phyloP scores from a whole-genome alignment of 441 rosid species.

The Erodium moschatum region DNA sequence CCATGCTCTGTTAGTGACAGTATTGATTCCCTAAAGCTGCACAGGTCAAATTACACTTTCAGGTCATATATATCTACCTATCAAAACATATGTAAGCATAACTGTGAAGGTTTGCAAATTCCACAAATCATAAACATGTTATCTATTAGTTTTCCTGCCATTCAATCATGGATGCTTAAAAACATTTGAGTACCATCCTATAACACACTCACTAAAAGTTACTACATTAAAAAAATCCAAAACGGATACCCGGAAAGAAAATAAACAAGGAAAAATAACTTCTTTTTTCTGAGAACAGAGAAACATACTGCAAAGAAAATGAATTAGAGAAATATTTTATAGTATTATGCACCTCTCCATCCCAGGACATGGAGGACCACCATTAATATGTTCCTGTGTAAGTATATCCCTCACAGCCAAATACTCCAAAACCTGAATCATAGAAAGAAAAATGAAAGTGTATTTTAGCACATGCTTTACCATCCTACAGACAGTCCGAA shows the following conservation, averaged over 20 bases:
- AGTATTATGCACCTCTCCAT: conserved; percentile 65
- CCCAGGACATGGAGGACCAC: conserved; percentile 83
- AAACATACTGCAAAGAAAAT: background rate
- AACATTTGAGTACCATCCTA: background rate
- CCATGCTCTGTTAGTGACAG: conserved; percentile 87
- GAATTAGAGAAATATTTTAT: conserved; percentile 12
- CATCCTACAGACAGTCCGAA: too few species aligned
- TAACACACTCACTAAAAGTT: background rate
- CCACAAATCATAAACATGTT: background rate
- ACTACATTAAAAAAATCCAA: background rate
- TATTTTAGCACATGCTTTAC: too few species aligned
- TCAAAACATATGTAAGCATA: too few species aligned
- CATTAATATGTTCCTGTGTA: conserved; percentile 56
- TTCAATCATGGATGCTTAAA: background rate
- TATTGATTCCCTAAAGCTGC: conserved; percentile 83
- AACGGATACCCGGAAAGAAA: background rate
- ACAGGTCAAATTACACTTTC: conserved; percentile 19
- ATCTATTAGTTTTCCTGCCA: background rate
- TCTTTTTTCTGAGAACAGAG: background rate
- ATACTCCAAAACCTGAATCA: conserved; percentile 70
- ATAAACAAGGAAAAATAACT: background rate
- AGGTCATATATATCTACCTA: conserved; percentile 9
- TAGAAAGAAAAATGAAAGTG: too few species aligned
- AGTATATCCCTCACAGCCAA: conserved; percentile 74
- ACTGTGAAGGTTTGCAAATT: background rate